These are phyloP conservation scores for Claviceps africana DNA, from an alignment of 2,329 filamentous ascomycete species.

Conservation along the genomic window DNA sequence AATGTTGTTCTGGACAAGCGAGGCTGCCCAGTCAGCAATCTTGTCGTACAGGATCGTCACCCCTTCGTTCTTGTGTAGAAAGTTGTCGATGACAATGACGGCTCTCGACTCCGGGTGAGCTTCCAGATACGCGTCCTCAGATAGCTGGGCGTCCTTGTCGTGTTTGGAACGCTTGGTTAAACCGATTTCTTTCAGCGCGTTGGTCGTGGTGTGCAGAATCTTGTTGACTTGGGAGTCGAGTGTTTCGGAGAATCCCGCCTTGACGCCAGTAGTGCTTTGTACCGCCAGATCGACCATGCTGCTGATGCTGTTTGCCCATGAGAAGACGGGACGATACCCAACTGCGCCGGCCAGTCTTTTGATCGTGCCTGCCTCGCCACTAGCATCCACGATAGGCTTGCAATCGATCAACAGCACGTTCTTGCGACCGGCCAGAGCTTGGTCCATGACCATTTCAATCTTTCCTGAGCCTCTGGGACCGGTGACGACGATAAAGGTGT, in stretches of 20 bases:
- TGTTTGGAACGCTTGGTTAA: constrained; percentile 54
- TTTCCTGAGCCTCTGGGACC: constrained; percentile 87
- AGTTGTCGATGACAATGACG: constrained; percentile 84
- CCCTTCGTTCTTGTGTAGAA: constrained; percentile 64
- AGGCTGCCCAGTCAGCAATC: constrained; percentile 78
- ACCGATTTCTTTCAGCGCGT: constrained; percentile 65
- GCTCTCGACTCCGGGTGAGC: constrained; percentile 72
- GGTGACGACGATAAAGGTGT: constrained; percentile 88
- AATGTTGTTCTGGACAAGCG: constrained; percentile 71
- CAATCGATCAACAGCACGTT: constrained; percentile 82
- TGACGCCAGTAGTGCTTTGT: constrained; percentile 85
- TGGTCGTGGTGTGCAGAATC: constrained; percentile 72
- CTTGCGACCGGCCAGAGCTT: constrained; percentile 60
- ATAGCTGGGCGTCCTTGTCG: constrained; percentile 58
- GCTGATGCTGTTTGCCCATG: constrained; percentile 89
- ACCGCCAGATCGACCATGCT: constrained; percentile 86
- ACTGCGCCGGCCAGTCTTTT: constrained; percentile 67
- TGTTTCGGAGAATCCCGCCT: constrained; percentile 87
- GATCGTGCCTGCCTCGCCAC: constrained; percentile 77
- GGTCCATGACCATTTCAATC: constrained; percentile 71
- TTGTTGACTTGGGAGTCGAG: constrained; percentile 79
- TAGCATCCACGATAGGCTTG: constrained; percentile 81
- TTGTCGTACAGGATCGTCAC: constrained; percentile 57
- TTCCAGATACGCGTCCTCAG: constrained; percentile 78
- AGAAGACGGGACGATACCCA: constrained; percentile 86